Base-by-base conservation (phyloP, 345 rosid genomes). In the Arabis alpina region DNA sequence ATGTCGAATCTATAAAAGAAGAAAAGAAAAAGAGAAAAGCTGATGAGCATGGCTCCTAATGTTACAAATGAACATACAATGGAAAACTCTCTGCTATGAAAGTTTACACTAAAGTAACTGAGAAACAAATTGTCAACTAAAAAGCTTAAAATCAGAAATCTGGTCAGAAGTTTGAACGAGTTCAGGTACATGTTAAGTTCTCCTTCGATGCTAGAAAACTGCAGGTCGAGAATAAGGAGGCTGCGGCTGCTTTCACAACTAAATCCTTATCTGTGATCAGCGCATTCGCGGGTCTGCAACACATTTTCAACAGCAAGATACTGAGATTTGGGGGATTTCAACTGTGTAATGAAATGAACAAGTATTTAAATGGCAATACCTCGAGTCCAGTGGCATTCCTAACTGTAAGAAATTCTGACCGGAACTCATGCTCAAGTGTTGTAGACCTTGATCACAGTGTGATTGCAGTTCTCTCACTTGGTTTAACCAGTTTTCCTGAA, bases 211-310 rank as follows among this genome's bases (percentile, higher is more conserved):
- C 66, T 56, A 89, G 68, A 71, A 85, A 89, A 71, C 74, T 77
- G 82, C 88, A 89, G 4, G 99, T 94, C 8, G 99, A 89, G 69
- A 86, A 94, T 11, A 94, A 81, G 58, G 98, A 89, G 50, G 98
- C 99, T 54, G 98, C 99, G 7, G 99, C 93, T 50, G 99, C 98
- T 79, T 79, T 85, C 39, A 88, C 83, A 70, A 88, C 87, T 52
- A 89, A 77, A 67, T 87, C 93, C 80, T 78, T 82, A 63, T 87
- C 90, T 2, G 85, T 74, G 65, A 72, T 57, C 19, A 85, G 82
- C 2, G 68, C 73, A 48, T 78, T 65, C 71, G 65, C 76, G 12
- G 79, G 63, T 76, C 95, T 88, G 89, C 84, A 73, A 44, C 68
- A 71, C 53, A 19, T 19, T 19, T 19, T 19, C 23, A 19, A 19